phyloP scores from a whole-genome alignment of 768 basidiomycete genomes.

The Mycena polygramma region DNA sequence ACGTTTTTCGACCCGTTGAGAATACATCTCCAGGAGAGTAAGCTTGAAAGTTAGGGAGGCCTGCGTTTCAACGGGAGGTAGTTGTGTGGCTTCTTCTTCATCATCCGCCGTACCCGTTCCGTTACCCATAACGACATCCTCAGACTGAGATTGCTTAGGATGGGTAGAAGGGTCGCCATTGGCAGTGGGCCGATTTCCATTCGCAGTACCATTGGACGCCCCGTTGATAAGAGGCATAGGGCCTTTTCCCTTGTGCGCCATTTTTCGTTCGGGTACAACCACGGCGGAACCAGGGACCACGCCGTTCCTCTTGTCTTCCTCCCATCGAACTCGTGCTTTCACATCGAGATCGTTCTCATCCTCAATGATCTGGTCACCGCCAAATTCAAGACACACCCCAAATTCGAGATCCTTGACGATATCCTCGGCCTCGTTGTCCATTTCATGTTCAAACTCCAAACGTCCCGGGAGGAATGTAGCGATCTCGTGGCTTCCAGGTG shows the following conservation, averaged over 20 bases:
- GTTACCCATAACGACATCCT: constrained; percentile 63
- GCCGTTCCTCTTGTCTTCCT: constrained; percentile 57
- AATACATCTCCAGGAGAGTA: constrained; percentile 91
- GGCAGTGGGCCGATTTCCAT: constrained; percentile 48
- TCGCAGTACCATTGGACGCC: constrained; percentile 57
- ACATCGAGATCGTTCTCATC: constrained; percentile 86
- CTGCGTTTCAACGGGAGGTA: constrained; percentile 85
- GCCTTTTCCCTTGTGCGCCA: constrained; percentile 54
- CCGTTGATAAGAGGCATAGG: constrained; percentile 52
- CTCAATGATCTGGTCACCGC: constrained; percentile 84
- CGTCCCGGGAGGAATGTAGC: constrained; percentile 94
- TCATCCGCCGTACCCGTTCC: constrained; percentile 65
- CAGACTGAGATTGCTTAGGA: constrained; percentile 51
- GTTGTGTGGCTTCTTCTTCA: constrained; percentile 77
- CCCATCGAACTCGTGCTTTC: constrained; percentile 65
- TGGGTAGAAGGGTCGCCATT: constrained; percentile 52
- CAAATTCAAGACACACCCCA: constrained; percentile 87
- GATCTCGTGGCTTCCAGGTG: constrained; percentile 93
- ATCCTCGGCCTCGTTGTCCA: constrained; percentile 97
- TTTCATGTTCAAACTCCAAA: constrained; percentile 98
- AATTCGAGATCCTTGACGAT: constrained; percentile 97
- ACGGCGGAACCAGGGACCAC: constrained; percentile 41
- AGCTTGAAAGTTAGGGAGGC: constrained; percentile 92
- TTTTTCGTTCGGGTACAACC: constrained; percentile 43
- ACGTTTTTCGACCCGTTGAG: constrained; percentile 88